phyloP scores from a whole-genome alignment of 1,284 basidiomycete genomes.

The Sanghuangporus weigelae region DNA sequence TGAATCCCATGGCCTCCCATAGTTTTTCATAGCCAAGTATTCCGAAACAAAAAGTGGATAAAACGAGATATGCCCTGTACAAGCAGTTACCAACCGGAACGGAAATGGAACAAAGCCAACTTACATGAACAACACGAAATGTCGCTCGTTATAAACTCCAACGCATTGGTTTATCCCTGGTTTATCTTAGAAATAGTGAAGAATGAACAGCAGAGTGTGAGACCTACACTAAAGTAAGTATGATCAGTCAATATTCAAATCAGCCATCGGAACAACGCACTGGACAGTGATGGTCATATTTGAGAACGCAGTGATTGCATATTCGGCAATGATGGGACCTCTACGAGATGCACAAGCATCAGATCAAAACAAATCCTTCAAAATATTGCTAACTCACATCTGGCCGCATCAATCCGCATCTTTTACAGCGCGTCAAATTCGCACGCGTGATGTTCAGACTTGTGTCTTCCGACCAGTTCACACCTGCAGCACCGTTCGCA shows the following conservation, averaged over 20 bases:
- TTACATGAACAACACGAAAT: conserved; percentile 93
- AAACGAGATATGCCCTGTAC: conserved; percentile 65
- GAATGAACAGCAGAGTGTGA: conserved; percentile 5
- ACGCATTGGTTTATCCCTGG: conserved; percentile 97
- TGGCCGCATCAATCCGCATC: conserved; percentile 70
- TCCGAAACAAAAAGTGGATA: conserved; percentile 54
- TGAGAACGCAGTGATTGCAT: conserved; percentile 88
- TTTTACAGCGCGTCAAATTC: conserved; percentile 54
- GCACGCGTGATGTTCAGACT: conserved; percentile 47
- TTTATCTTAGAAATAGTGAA: neutral
- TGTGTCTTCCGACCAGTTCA: conserved; percentile 35
- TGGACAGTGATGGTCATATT: conserved; percentile 95
- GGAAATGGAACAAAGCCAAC: conserved; percentile 24
- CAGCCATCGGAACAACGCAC: conserved; percentile 39
- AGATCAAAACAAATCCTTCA: neutral
- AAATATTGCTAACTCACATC: conserved; percentile 52
- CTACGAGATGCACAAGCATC: conserved; percentile 32
- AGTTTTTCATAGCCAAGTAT: conserved; percentile 55
- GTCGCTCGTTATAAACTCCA: conserved; percentile 91
- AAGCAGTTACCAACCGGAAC: neutral
- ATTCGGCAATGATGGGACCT: conserved; percentile 94
- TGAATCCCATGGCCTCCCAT: conserved; percentile 53
- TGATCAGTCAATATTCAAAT: neutral
- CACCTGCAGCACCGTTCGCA: conserved; percentile 18
- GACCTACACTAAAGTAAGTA: conserved; percentile 14